Percentiles rank a stretch among this genome's conserved stretches.
Conservation (phyloP, 1,284 basidiomycete genomes). For the Jaminaea rosea region DNA sequence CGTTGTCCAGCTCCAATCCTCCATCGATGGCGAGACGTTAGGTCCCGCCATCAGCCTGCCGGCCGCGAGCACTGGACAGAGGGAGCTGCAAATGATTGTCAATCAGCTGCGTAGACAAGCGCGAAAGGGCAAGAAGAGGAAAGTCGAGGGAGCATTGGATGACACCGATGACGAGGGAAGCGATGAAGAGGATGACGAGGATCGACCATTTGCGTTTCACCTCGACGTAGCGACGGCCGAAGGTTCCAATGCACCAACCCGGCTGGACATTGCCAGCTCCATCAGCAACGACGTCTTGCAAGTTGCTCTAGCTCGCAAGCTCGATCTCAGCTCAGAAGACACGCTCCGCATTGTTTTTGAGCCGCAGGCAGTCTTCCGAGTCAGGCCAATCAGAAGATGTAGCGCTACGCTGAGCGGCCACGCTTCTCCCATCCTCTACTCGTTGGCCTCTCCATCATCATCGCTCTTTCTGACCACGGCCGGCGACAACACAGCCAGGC, state of each 20-base stretch:
- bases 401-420: constrained; percentile 86
- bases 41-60: constrained; percentile 42
- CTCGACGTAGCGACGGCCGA: constrained; percentile 12
- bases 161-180: constrained; percentile 18
- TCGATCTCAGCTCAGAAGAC: constrained; percentile 41
- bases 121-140: constrained; percentile 1
- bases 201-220: constrained; percentile 43
- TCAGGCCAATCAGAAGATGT: constrained; percentile 83
- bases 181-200: constrained; percentile 40
- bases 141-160: constrained; percentile 1
- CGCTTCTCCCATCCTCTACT: constrained; percentile 84
- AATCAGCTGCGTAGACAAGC: constrained; percentile 34
- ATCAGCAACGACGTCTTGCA: constrained; percentile 34
- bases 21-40: constrained; percentile 29
- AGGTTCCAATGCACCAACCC: constrained; percentile 8
- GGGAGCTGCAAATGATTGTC: constrained; percentile 36
- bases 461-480: constrained; percentile 84
- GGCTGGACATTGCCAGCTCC: constrained; percentile 33
- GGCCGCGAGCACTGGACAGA: constrained; percentile 28
- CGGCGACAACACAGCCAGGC: constrained; percentile 80
- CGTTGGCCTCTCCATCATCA: constrained; percentile 88
- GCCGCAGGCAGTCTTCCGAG: constrained; percentile 90
- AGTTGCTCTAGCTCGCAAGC: constrained; percentile 25
- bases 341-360: constrained; percentile 43
- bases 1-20: constrained; percentile 41